A percentile compares a stretch with the other conserved stretches of the same genome.
phyloP scores from a whole-genome alignment of 1,139 yeast species.

The Protomyces pachydermus region DNA sequence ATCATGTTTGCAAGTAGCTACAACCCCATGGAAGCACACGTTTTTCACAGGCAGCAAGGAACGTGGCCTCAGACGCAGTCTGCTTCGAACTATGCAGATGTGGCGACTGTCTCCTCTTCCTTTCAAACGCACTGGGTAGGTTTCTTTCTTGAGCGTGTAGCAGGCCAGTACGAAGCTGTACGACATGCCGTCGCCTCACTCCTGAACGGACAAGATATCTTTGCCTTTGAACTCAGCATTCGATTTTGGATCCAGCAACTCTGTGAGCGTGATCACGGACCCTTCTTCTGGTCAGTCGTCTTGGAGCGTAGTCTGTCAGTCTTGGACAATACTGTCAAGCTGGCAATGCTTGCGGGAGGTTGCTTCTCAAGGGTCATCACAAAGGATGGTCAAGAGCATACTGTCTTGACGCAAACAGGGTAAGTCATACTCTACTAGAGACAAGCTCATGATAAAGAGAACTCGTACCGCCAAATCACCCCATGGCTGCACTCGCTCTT shows the following conservation, averaged over 20 bases:
- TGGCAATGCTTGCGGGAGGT: background rate
- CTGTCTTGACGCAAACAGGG: background rate
- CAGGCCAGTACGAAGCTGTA: too few species aligned
- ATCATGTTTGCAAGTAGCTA: background rate
- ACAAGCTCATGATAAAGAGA: background rate
- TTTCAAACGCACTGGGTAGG: background rate
- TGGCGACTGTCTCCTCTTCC: background rate
- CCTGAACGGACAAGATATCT: background rate
- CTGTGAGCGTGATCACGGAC: background rate
- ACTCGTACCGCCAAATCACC: background rate
- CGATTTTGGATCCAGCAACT: background rate
- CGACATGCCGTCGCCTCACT: background rate
- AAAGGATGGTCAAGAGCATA: background rate
- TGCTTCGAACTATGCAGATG: too few species aligned
- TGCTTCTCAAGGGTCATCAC: background rate
- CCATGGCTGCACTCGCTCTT: background rate
- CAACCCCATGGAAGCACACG: background rate
- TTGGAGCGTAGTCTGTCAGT: background rate
- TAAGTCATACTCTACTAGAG: background rate
- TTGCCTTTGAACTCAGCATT: background rate
- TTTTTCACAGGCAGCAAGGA: background rate
- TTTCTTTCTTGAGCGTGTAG: background rate
- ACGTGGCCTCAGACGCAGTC: too few species aligned
- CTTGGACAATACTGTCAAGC: background rate
- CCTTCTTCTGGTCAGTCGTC: background rate